A percentile compares a stretch with the other conserved stretches of the same genome.
Evolutionary conservation across 78 protist species (phyloP).

Genomic region (Acrasis kona): DNA sequence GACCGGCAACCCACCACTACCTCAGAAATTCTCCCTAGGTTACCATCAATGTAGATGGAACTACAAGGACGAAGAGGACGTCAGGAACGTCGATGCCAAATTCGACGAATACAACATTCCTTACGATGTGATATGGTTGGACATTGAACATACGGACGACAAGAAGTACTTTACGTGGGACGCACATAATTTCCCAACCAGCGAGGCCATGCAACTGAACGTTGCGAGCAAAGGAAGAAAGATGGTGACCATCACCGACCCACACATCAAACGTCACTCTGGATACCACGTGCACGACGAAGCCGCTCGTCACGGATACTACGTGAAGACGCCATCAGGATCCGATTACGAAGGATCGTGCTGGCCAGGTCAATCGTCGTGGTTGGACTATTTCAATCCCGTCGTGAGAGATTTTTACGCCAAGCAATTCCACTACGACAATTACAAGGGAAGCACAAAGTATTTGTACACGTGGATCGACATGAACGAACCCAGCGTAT

Average conservation of each 20-base stretch:
- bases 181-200: slow-evolving; percentile 70
- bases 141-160: slow-evolving; percentile 98
- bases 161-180: slow-evolving; percentile 98
- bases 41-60: slow-evolving; percentile 99
- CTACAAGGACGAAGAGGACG: slow-evolving; percentile 66
- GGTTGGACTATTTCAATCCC: slow-evolving; percentile 78
- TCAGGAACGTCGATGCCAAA: slow-evolving; percentile 44
- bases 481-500: slow-evolving; percentile 98
- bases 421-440: slow-evolving; percentile 40
- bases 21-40: slow-evolving; percentile 84
- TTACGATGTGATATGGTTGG: slow-evolving; percentile 97
- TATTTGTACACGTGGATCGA: slow-evolving; percentile 94
- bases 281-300: slow-evolving; percentile 75
- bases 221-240: slow-evolving; percentile 62
- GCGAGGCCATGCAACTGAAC: slow-evolving; percentile 50
- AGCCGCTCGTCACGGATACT: slow-evolving; percentile 52
- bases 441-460: slow-evolving; percentile 69
- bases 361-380: slow-evolving; percentile 93
- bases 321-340: slow-evolving; percentile 63
- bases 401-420: slow-evolving; percentile 89
- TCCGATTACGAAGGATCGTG: slow-evolving; percentile 91
- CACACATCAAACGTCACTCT: slow-evolving; percentile 88
- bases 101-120: slow-evolving; percentile 87
- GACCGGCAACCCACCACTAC: slow-evolving; percentile 81
- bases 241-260: slow-evolving; percentile 94